Evolutionary conservation across 768 basidiomycete genomes (phyloP).

Genomic region (Calocybe gangraenosa): DNA sequence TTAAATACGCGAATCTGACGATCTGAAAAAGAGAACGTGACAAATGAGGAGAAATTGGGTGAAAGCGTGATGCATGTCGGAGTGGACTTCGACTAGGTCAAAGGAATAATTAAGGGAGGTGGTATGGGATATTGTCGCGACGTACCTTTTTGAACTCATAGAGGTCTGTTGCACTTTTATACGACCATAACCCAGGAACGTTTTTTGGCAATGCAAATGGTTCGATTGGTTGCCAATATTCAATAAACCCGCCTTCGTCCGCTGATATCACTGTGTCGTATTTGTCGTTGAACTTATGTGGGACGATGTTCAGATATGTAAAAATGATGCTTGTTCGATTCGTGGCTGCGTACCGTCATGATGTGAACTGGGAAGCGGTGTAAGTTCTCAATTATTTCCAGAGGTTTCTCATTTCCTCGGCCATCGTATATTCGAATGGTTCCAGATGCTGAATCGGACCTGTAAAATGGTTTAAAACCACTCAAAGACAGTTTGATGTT

Average conservation of each 20-base stretch:
- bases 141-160: slow-evolving; percentile 97
- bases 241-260: slow-evolving; percentile 91
- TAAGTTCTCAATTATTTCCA: slow-evolving; percentile 71
- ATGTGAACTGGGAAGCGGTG: slow-evolving; percentile 90
- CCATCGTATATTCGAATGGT: slow-evolving; percentile 89
- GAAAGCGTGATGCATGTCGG: slow-evolving; percentile 92
- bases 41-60: slow-evolving; percentile 84
- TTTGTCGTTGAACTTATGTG: slow-evolving; percentile 75
- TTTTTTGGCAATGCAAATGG: slow-evolving; percentile 83
- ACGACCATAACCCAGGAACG: slow-evolving; percentile 79
- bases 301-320: slow-evolving; percentile 5
- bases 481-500: not conserved
- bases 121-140: slow-evolving; percentile 1
- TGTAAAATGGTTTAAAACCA: slow-evolving; percentile 27
- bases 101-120: not conserved
- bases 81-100: slow-evolving; percentile 74
- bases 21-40: slow-evolving; percentile 90
- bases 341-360: slow-evolving; percentile 63
- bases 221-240: slow-evolving; percentile 92
- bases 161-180: slow-evolving; percentile 86
- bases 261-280: slow-evolving; percentile 92
- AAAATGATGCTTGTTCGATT: not conserved
- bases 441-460: slow-evolving; percentile 75
- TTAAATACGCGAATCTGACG: slow-evolving; percentile 93
- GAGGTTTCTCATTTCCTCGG: slow-evolving; percentile 74